Evolutionary conservation across 768 basidiomycete species (phyloP), one percentile per base, ranked within the genome.

Genomic region (Podaxis rugospora): DNA sequence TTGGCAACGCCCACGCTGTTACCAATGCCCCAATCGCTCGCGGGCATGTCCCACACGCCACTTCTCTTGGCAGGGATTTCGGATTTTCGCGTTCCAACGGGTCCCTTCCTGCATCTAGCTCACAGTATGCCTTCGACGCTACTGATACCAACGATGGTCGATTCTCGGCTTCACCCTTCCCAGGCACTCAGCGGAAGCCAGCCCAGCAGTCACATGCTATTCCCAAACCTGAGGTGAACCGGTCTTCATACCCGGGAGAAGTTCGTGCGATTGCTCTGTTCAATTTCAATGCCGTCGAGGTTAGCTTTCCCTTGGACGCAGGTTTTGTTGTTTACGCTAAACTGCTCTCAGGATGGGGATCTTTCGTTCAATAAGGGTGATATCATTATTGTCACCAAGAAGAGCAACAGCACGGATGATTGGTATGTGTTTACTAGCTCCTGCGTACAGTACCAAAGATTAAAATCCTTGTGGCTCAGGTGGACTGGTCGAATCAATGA

Each of bases 311-410:
- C 35, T 54, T 7, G 46, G 42, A 32, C 58, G 6, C n/a, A 27
- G 21, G 32, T 32, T 32, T 5, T 55, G 25, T 13, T 23, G 50
- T n/a, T 51, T 42, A 37, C 55, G 35, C 18, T 66, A 42, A 53
- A 32, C 66, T 57, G n/a, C 53, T 47, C 53, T 11, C 64, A 92
- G 89, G 69, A 75, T 9, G 91, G 89, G 1, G 91, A 93, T 69
- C 66, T 93, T 50, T 87, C 88, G 0, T 91, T 93, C 67, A 77
- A 74, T 13, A 92, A 86, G 68, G 91, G 91, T 0, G 87, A 92
- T 63, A 80, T 93, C 13, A 88, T 93, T 51, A 78, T 73, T 14
- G 76, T 93, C 21, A 85, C 81, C 10, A 76, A 87, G 71, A 90
- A 83, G 76, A 92, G 85, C 63, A 78, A 85, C 37, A 90, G 83